These are phyloP conservation scores for Calocybe indica DNA, from an alignment of 768 basidiomycete species.

Conservation along the genomic window DNA sequence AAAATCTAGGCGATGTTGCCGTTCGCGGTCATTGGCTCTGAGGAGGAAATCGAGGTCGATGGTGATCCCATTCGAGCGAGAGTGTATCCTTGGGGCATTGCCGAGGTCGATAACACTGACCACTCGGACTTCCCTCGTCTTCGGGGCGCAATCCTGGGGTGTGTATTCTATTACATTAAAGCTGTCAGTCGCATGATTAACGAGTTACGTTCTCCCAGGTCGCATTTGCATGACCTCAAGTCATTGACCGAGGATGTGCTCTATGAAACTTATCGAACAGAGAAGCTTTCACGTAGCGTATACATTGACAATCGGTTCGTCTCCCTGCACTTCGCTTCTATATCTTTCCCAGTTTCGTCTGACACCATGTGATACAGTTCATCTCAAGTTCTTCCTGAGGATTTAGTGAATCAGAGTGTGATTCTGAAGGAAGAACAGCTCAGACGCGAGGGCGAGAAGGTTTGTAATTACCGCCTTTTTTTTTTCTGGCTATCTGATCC, in stretches of 20 bases:
- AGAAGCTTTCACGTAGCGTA: conserved; percentile 74
- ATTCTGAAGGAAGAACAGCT: conserved; percentile 90
- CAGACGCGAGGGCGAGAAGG: conserved; percentile 82
- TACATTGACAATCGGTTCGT: conserved; percentile 44
- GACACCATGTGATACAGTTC: conserved; percentile 29
- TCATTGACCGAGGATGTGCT: conserved; percentile 77
- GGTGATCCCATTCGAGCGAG: conserved; percentile 76
- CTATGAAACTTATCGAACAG: conserved; percentile 85
- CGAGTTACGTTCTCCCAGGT: conserved; percentile 30
- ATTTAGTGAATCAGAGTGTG: conserved; percentile 80
- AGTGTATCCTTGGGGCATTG: conserved; percentile 89
- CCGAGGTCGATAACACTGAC: conserved; percentile 87
- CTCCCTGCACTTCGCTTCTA: neutral
- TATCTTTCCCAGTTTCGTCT: neutral
- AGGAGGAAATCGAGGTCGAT: conserved; percentile 79
- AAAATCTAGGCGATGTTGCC: conserved; percentile 55
- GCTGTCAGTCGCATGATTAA: conserved; percentile 4
- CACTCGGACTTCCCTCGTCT: conserved; percentile 85
- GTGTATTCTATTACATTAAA: conserved; percentile 20
- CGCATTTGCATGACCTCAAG: conserved; percentile 83
- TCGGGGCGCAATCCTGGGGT: conserved; percentile 69
- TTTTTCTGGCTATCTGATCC: neutral
- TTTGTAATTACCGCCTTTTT: conserved; percentile 14
- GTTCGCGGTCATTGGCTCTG: conserved; percentile 84
- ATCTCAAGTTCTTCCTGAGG: conserved; percentile 77